A percentile compares a stretch with the other conserved stretches of the same genome.
These are phyloP conservation scores for Apodospora peruviana DNA, from an alignment of 495 filamentous ascomycete genomes.

Conservation along the genomic window DNA sequence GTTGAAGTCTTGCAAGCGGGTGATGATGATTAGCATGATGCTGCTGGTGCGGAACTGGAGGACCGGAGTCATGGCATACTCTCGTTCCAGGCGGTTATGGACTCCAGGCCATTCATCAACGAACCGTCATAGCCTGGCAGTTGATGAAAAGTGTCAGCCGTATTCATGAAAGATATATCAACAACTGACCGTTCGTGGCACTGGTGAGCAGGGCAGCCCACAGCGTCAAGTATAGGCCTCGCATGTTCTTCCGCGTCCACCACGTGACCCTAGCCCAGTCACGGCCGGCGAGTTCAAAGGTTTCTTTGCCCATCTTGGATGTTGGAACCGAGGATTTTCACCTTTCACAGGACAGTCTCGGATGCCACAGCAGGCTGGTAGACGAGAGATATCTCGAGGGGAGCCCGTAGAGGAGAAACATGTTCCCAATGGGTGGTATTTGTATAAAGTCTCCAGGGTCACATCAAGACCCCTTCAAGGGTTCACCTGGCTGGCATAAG, in stretches of 20 bases:
- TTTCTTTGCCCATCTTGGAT: constrained; percentile 32
- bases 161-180: too few species aligned
- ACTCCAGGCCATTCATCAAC: constrained; percentile 50
- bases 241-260: constrained; percentile 36
- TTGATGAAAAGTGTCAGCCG: neutral
- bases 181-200: constrained; percentile 14
- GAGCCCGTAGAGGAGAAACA: neutral
- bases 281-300: constrained; percentile 35
- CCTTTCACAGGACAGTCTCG: neutral
- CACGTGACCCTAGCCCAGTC: constrained; percentile 36
- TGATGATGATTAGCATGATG: neutral
- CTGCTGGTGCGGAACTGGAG: neutral
- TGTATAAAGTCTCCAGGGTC: neutral
- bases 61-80: constrained; percentile 7
- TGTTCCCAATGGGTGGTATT: neutral
- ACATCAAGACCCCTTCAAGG: too few species aligned
- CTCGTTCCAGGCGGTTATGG: constrained; percentile 38
- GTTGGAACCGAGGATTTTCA: neutral
- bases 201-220: constrained; percentile 34
- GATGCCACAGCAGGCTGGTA: neutral
- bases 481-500: too few species aligned
- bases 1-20: constrained; percentile 8
- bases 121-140: constrained; percentile 16
- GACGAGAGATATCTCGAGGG: neutral
- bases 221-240: constrained; percentile 31